phyloP scores from a whole-genome alignment of 495 filamentous ascomycete species.

The Stereocaulon alpinum region DNA sequence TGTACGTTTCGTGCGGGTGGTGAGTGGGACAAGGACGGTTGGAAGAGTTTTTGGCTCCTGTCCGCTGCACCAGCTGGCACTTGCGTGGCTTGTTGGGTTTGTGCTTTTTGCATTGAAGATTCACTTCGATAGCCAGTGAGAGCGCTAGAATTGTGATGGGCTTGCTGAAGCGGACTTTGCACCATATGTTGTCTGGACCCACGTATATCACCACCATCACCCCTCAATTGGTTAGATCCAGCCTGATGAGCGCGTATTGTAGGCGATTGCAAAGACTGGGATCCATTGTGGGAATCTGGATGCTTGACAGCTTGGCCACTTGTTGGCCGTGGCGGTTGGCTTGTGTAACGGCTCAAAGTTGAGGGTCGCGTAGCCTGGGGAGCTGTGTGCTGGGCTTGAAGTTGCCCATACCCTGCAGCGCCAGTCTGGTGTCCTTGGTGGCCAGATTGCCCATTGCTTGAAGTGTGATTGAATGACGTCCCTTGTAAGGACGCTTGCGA shows the following conservation, averaged over 20 bases:
- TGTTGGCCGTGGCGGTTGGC: constrained; percentile 7
- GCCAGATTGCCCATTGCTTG: neutral
- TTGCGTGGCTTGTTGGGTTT: neutral
- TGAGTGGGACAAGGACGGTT: neutral
- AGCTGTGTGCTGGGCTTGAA: neutral
- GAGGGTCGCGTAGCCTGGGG: neutral
- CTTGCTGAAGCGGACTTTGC: neutral
- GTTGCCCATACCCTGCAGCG: neutral
- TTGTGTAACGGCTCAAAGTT: constrained; percentile 1
- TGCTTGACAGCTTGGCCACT: constrained; percentile 15
- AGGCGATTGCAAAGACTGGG: constrained; percentile 8
- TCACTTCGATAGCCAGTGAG: neutral
- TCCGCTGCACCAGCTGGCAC: neutral
- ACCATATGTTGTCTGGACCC: neutral
- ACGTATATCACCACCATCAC: neutral
- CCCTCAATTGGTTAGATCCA: neutral
- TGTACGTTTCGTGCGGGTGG: neutral
- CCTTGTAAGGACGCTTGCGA: constrained; percentile 1
- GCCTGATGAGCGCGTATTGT: neutral
- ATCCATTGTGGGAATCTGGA: neutral
- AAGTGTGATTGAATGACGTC: neutral
- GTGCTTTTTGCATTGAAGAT: neutral
- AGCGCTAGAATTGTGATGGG: neutral
- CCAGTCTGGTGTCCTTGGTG: constrained; percentile 1
- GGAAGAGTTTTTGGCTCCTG: neutral